Evolutionary conservation across 352 stramenopile genomes (phyloP), one percentile per base, ranked within the genome.

Genomic region (Pythium rhizo-oryzae): DNA sequence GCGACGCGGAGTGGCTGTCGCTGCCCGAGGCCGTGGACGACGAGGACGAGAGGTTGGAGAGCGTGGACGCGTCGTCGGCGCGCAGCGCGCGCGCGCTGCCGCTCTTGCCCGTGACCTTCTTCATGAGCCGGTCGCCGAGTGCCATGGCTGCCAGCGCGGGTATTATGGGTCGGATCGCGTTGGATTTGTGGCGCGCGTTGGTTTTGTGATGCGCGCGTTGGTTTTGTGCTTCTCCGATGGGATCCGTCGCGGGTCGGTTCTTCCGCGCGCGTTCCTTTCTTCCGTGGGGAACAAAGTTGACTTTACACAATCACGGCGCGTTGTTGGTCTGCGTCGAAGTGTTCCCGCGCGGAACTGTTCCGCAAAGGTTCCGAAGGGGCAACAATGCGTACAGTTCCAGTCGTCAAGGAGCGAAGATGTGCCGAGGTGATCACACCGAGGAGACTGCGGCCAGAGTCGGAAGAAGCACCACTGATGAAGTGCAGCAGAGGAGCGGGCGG

Each of bases 81-180:
- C 28, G 28, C 28, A 41, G 24, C 2, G 59, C 39, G 50, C 47
- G 47, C 33, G 43, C 19, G 12, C 19, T 51, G 30, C 16, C 30
- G n/a, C 37, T 53, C 50, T 55, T 67, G 39, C 44, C 37, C 8
- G 50, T 53, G 16, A 67, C 37, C 21, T 67, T 66, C 51, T 71
- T 66, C 37, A 67, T 47, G 49, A 71, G 44, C 21, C 59, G 51
- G 50, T 67, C 65, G 12, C 65, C 65, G 35, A 71, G 59, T 28
- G 65, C 51, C 65, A 71, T 71, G 41, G 59, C 50, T 30, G 23
- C n/a, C 33, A 19, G n/a, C 13, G 23, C 24, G 50, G 24, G 41
- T n/a, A n/a, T n/a, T 44, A 28, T 24, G 41, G 41, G 18, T 47
- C 41, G 41, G 41, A 47, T 47, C 18, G 41, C 15, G 35, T 47